These are phyloP conservation scores for Theileria annulata DNA, from an alignment of 169 alveolate species.

Conservation along the genomic window DNA sequence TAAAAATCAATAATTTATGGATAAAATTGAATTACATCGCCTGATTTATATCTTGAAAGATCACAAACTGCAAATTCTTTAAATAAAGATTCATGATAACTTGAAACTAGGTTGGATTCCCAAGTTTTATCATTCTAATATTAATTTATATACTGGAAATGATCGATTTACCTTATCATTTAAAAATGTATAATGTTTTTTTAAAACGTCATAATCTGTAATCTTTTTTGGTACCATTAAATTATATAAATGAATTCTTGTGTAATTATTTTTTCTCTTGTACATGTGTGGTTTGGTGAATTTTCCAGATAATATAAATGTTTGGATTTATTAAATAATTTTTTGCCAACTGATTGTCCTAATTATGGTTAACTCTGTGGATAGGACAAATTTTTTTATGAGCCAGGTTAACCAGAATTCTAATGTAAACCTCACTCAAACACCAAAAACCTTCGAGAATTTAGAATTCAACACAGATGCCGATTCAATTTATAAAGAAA, in stretches of 20 bases:
- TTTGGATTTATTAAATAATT: background rate
- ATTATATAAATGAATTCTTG: background rate
- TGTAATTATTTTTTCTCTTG: background rate
- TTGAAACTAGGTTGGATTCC: slow-evolving; percentile 43
- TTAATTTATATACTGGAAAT: slow-evolving; percentile 3
- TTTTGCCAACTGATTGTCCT: background rate
- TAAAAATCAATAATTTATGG: background rate
- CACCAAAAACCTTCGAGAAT: slow-evolving; percentile 17
- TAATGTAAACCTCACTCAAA: background rate
- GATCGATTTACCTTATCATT: slow-evolving; percentile 15
- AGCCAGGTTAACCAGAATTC: slow-evolving; percentile 41
- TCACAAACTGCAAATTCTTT: slow-evolving; percentile 41
- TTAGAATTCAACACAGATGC: slow-evolving; percentile 53
- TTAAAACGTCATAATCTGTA: slow-evolving; percentile 31
- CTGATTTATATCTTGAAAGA: slow-evolving; percentile 19
- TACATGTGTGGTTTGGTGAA: background rate
- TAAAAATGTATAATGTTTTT: slow-evolving; percentile 32
- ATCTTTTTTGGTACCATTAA: slow-evolving; percentile 18
- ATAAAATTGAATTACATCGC: slow-evolving; percentile 11
- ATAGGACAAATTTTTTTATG: slow-evolving; percentile 47
- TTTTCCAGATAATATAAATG: slow-evolving; percentile 1
- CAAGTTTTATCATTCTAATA: slow-evolving; percentile 19
- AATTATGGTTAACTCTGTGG: slow-evolving; percentile 53
- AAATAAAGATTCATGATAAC: slow-evolving; percentile 22
- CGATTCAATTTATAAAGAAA: slow-evolving; percentile 27